Percentiles rank a stretch among this genome's conserved stretches.
These are phyloP conservation scores for rapeseed (Brassica napus) DNA, from an alignment of 345 rosid species.

Conservation along the genomic window Da-Ae NC_063439.1:6168001-6168500, in stretches of 20 bases:
- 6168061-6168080: background rate
- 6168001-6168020: conserved; percentile 31
- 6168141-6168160: conserved; percentile 28
- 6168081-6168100: background rate
- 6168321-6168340: conserved; percentile 42
- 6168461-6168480: conserved; percentile 44
- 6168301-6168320: conserved; percentile 52
- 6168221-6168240: conserved; percentile 17
- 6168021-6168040: conserved; percentile 12
- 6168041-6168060: background rate
- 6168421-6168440: conserved; percentile 56
- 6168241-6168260: conserved; percentile 24
- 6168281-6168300: conserved; percentile 59
- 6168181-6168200: background rate
- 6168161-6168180: background rate
- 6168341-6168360: conserved; percentile 37
- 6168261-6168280: conserved; percentile 27
- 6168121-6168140: conserved; percentile 7
- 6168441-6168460: conserved; percentile 47
- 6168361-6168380: conserved; percentile 41
- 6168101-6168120: background rate
- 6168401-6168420: conserved; percentile 74
- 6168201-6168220: background rate
- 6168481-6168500: conserved; percentile 11
- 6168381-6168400: conserved; percentile 63